These are phyloP conservation scores for Scheffersomyces titani DNA, from an alignment of 1,139 yeast genomes.

Conservation along the genomic window DNA sequence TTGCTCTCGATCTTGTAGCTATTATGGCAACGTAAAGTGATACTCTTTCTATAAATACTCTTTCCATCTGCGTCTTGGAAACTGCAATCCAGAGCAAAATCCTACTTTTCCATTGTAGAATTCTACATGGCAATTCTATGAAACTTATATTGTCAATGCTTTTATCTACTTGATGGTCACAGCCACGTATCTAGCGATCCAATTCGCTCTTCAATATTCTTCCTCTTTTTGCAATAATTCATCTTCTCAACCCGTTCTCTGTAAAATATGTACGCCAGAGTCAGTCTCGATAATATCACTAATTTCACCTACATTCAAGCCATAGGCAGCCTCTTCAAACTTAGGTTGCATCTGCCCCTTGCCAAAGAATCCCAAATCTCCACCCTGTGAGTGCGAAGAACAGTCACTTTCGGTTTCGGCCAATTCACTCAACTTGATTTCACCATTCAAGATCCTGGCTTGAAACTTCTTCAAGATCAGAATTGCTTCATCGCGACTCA, in stretches of 20 bases:
- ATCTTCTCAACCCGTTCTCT: constrained; percentile 64
- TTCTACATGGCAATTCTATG: background rate
- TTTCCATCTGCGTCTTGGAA: too few species aligned
- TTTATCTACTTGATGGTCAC: background rate
- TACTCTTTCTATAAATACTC: too few species aligned
- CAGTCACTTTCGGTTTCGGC: constrained; percentile 90
- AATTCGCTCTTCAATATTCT: background rate
- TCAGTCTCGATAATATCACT: constrained; percentile 86
- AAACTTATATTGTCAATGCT: background rate
- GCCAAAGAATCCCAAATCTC: constrained; percentile 89
- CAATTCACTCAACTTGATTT: constrained; percentile 63
- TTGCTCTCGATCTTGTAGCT: too few species aligned
- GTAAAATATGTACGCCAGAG: constrained; percentile 87
- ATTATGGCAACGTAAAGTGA: too few species aligned
- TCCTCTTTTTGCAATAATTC: background rate
- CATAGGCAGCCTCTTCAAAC: constrained; percentile 87
- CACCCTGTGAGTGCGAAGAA: constrained; percentile 81
- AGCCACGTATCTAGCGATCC: background rate
- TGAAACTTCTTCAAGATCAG: constrained; percentile 61
- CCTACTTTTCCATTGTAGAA: background rate
- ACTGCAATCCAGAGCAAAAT: too few species aligned
- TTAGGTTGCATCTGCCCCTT: constrained; percentile 94
- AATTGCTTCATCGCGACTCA: constrained; percentile 83
- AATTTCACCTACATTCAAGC: constrained; percentile 76
- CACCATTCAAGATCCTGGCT: constrained; percentile 67